Evolutionary conservation across 495 filamentous ascomycete species (phyloP), one percentile per base, ranked within the genome.

Genomic region (Terfezia claveryi): DNA sequence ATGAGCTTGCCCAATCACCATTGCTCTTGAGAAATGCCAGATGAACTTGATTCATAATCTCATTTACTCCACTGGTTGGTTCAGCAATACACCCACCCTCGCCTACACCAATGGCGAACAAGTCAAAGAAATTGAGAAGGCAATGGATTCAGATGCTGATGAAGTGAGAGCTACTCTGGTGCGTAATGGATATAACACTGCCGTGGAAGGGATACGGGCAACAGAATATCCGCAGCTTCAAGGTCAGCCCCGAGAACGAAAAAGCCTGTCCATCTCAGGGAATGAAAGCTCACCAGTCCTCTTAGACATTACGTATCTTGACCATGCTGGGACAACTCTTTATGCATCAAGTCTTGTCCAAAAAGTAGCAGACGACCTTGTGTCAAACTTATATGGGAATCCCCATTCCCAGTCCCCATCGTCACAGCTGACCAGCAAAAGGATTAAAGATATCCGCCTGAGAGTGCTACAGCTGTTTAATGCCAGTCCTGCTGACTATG

Each of bases 291-390:
- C 4, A 41, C 63, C 36, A 37, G n/a, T 27, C 11, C 36, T n/a
- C n/a, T 23, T 58, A 91, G 85, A 74, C 55, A 75, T 78, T 8
- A 76, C 82, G 53, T 96, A 95, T 64, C 80, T 95, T 27, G 89
- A 96, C 61, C 88, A 96, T 80, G 89, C 87, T 2, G 88, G 85
- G 20, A 86, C 86, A 11, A 91, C 89, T 0, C 70, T 79, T 2
- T 89, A 86, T 66, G 69, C 85, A 23, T 88, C 82, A 62, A 89
- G 85, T 36, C 70, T 87, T 36, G 81, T 95, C 57, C 81, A 91
- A 54, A 71, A 72, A 10, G 93, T 88, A 67, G 77, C 80, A 10
- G 63, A 67, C 3, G 82, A 91, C 55, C 81, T 94, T 72, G 81
- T 77, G 10, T 71, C 78, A 2, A 83, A 81, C 68, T 71, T 95